A percentile compares a stretch with the other conserved stretches of the same genome.
These are phyloP conservation scores for Gentiana straminea DNA, from an alignment of 257 asterid genomes.

Conservation along the genomic window DNA sequence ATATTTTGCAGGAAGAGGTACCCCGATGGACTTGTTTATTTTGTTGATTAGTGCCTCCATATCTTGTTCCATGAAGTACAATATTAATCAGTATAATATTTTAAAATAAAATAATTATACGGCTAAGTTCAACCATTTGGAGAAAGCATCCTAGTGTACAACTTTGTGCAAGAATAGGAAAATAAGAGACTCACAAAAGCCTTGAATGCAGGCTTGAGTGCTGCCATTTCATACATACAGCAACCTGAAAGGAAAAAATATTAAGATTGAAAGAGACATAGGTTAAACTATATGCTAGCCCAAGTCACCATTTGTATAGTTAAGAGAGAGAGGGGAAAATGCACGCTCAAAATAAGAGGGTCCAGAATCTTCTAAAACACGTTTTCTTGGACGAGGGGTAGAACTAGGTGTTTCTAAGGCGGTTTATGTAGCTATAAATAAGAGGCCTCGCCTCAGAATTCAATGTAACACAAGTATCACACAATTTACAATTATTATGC, in stretches of 20 bases:
- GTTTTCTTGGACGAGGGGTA: too few species aligned
- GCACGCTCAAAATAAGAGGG: too few species aligned
- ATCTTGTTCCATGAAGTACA: slow-evolving; percentile 41
- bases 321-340: too few species aligned
- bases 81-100: not conserved
- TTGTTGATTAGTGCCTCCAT: slow-evolving; percentile 90
- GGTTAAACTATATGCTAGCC: not conserved
- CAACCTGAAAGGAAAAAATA: slow-evolving; percentile 51
- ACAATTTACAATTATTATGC: too few species aligned
- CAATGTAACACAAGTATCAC: too few species aligned
- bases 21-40: slow-evolving; percentile 82
- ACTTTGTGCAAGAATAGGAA: not conserved
- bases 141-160: too few species aligned
- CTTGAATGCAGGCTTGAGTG: slow-evolving; percentile 91
- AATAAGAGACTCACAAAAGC: slow-evolving; percentile 70
- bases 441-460: too few species aligned
- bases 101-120: too few species aligned
- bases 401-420: too few species aligned
- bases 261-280: slow-evolving; percentile 8
- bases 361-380: too few species aligned
- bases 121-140: too few species aligned
- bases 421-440: too few species aligned
- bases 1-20: slow-evolving; percentile 71
- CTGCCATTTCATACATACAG: slow-evolving; percentile 87
- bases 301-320: not conserved